A percentile compares a stretch with the other conserved stretches of the same genome.
Conservation (phyloP, 257 asterid species). For the Ophiorrhiza pumila region DNA sequence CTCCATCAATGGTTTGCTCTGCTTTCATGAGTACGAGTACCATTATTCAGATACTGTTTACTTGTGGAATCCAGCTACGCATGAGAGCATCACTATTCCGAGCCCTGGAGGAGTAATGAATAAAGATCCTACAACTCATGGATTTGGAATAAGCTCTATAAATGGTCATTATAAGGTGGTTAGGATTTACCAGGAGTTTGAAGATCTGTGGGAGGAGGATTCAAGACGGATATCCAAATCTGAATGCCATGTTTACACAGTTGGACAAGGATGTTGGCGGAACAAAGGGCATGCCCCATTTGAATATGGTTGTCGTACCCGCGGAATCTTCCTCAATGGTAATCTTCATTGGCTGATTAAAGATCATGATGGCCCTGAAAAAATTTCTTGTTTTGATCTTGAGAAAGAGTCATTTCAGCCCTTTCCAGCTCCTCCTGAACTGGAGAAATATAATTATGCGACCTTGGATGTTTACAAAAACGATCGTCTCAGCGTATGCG, state of each 20-base stretch:
- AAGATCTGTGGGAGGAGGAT: neutral
- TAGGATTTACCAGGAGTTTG: slow-evolving; percentile 35
- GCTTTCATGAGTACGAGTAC: neutral
- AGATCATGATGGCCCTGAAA: too few relatives aligned
- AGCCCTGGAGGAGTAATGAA: neutral
- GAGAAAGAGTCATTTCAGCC: too few relatives aligned
- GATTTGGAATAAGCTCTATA: slow-evolving; percentile 33
- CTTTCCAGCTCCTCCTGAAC: slow-evolving; percentile 27
- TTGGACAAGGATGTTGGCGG: slow-evolving; percentile 36
- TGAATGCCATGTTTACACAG: slow-evolving; percentile 40
- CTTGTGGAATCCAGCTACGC: slow-evolving; percentile 37
- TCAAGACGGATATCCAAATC: slow-evolving; percentile 8
- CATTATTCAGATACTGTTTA: neutral
- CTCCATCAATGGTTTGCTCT: slow-evolving; percentile 16
- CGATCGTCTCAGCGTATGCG: too few relatives aligned
- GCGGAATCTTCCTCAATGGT: too few relatives aligned
- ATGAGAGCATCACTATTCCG: slow-evolving; percentile 23
- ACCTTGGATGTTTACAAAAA: slow-evolving; percentile 34
- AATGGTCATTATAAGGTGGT: too few relatives aligned
- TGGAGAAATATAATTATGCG: slow-evolving; percentile 13
- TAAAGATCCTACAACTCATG: slow-evolving; percentile 21
- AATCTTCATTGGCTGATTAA: too few relatives aligned
- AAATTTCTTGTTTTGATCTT: too few relatives aligned
- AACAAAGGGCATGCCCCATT: too few relatives aligned
- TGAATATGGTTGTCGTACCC: too few relatives aligned